Conservation (phyloP, 2,329 filamentous ascomycete species). For the Hypoxylon sp. region DNA sequence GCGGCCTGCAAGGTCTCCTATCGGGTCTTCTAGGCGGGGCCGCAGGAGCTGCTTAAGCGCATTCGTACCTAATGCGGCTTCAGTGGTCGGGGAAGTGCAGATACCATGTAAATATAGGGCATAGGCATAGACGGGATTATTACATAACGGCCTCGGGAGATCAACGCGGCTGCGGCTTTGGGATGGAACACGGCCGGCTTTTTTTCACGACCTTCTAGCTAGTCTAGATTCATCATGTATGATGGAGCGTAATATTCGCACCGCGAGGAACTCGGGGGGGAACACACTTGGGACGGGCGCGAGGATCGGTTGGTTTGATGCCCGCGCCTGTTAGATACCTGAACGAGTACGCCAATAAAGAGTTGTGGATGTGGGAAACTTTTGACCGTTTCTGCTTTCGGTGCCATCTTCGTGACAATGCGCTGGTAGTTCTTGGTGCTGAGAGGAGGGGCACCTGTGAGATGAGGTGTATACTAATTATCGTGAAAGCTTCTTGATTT, state of each 20-base stretch:
- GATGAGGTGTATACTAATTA: too few relatives aligned
- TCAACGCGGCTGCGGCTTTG: constrained; percentile 7
- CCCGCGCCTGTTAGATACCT: constrained; percentile 17
- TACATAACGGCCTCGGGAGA: constrained; percentile 11
- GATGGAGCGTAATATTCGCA: constrained; percentile 16
- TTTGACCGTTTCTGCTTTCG: neutral
- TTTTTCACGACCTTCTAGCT: constrained; percentile 32
- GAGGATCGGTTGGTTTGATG: constrained; percentile 20
- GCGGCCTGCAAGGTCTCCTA: constrained; percentile 19
- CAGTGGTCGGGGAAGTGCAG: neutral
- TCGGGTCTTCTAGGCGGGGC: constrained; percentile 19
- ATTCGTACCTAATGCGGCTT: neutral
- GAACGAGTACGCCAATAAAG: constrained; percentile 36
- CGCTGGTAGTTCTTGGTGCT: neutral
- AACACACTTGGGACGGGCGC: constrained; percentile 13
- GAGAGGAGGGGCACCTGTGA: neutral
- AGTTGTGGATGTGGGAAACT: constrained; percentile 38
- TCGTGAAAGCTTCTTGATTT: too few relatives aligned
- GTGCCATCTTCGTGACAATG: neutral
- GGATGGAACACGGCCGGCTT: constrained; percentile 2
- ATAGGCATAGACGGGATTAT: constrained; percentile 33
- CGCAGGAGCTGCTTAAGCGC: constrained; percentile 12
- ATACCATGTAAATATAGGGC: constrained; percentile 31
- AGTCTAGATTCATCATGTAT: constrained; percentile 41
- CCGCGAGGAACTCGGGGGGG: neutral